Conservation (phyloP, 495 filamentous ascomycete species). For the Aspergillus biplanus region DNA sequence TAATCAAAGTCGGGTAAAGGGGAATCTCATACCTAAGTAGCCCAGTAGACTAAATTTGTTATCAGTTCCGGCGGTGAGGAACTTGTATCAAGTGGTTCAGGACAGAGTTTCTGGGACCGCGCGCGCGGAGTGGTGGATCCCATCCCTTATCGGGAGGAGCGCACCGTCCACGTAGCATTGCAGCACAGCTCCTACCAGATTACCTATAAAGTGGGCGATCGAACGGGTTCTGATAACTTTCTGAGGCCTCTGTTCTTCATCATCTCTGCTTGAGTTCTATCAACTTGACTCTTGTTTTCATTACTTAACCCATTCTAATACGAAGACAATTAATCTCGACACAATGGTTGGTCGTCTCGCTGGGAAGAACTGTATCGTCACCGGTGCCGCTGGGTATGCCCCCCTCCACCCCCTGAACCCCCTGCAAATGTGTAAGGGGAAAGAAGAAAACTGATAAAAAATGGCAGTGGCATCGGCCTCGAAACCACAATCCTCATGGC, state of each 20-base stretch:
- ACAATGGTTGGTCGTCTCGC: constrained; percentile 61
- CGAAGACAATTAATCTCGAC: not conserved
- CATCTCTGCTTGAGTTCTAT: not conserved
- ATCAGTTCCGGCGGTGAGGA: not conserved
- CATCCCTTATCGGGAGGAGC: not conserved
- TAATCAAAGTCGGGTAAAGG: too few species aligned
- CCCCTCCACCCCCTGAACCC: not conserved
- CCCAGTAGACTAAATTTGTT: not conserved
- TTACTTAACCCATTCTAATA: not conserved
- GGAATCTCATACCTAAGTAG: not conserved
- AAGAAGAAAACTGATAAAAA: not conserved
- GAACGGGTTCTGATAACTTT: not conserved
- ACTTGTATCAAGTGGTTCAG: not conserved
- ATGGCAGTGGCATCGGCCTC: constrained; percentile 84
- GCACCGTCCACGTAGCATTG: not conserved
- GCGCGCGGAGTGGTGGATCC: not conserved
- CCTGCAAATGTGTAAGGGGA: too few species aligned
- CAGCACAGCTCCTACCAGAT: not conserved
- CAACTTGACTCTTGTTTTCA: not conserved
- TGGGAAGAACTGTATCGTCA: constrained; percentile 91
- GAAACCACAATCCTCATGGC: constrained; percentile 92
- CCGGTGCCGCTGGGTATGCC: constrained; percentile 85
- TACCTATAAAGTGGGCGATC: too few species aligned
- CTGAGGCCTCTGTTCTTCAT: not conserved
- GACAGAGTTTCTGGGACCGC: not conserved